Evolutionary conservation across 306 rosid genomes (phyloP), one percentile per base, ranked within the genome.

Genomic region (Trichosanthes truncata): DNA sequence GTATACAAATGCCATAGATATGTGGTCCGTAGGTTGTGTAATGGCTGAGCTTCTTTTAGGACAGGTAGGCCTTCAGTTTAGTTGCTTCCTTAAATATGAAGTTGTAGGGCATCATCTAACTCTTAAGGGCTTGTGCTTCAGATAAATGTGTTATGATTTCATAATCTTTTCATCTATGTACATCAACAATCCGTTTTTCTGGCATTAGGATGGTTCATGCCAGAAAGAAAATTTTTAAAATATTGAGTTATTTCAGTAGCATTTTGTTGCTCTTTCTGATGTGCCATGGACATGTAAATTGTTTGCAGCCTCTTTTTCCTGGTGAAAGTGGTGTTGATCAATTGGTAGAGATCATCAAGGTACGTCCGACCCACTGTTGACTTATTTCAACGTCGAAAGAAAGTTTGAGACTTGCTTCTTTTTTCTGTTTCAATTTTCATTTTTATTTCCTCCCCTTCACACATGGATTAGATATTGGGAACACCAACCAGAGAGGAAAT

Each of bases 241-340:
- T 65, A 6, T 17, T 17, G 46, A 38, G 26, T 18, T 67, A 5
- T 72, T 72, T 72, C 59, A 7, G 8, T 49, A 21, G 29, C 75
- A 26, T 74, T 31, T 60, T 62, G 6, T 17, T 67, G 46, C 79
- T 66, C 53, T 75, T 66, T 83, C 55, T 80, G 76, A 82, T 85
- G 40, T 67, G 21, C 52, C 36, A 48, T 85, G 49, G 79, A 63
- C 79, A 49, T n/a, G n/a, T 18, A 59, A 52, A 43, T 83, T 77
- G 6, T 82, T 76, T 90, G 87, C 93, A 94, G 98, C 98, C 98
- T 12, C 66, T 94, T 87, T 94, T 94, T 91, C 98, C 98, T 8
- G 98, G 98, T 45, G 98, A 92, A 78, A 94, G 97, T 80, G 97
- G 97, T 21, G 97, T 94, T 80, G 98, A 94, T 92, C 98, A 94